Evolutionary conservation across 2,329 filamentous ascomycete genomes (phyloP), one percentile per base, ranked within the genome.

Genomic region (Rasamsonia emersonii): DNA sequence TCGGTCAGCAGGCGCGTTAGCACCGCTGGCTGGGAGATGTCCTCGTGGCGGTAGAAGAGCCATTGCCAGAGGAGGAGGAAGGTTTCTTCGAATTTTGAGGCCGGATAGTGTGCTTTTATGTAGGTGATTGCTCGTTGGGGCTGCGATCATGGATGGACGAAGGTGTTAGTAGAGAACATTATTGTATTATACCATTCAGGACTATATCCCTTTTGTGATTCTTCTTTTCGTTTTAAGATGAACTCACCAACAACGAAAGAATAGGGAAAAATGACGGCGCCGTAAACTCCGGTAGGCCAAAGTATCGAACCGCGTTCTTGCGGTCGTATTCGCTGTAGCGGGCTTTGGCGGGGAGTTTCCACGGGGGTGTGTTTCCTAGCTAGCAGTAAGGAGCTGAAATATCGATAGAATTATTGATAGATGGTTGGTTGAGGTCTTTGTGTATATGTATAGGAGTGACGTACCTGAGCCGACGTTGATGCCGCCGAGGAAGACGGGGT

Each of bases 341-440:
- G 14, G 71, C 77, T 62, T 88, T 88, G 25, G 74, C 76, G 2
- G 77, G 73, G 18, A 83, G 64, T 0, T 66, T 66, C 79, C 81
- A 86, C 1, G 84, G 83, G 0, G 83, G 82, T 42, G 75, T 75
- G 55, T 91, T 89, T 30, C 80, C 79, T 75, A 42, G 17, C n/a
- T 18, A 28, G 3, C 5, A 14, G 30, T 29, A n/a, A n/a, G n/a
- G n/a, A n/a, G n/a, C n/a, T n/a, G n/a, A 11, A 15, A 17, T 40
- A n/a, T 24, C 10, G 34, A 14, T 30, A 18, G 28, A 16, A 17
- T 26, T 20, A 20, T 35, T 16, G 10, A 10, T 20, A 24, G n/a
- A n/a, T n/a, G n/a, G n/a, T n/a, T n/a, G n/a, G n/a, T n/a, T n/a
- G n/a, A n/a, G n/a, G n/a, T n/a, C n/a, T n/a, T n/a, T 20, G 18